These are phyloP conservation scores for Paradendryphiella salina DNA, from an alignment of 2,329 filamentous ascomycete species.

Conservation along the genomic window DNA sequence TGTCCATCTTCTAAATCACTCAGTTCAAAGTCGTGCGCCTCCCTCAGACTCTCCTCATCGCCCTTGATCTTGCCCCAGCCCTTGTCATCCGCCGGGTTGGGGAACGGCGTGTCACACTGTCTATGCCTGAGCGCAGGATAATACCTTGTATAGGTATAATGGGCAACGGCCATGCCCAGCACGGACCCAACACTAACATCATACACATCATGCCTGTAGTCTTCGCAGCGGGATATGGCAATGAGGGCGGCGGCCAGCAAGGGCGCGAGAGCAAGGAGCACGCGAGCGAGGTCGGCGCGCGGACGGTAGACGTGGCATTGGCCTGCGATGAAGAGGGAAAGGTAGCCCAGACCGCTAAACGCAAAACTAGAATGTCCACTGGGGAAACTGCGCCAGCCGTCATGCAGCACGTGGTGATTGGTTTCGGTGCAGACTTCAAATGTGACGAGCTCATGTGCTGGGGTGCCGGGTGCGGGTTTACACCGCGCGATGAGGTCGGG, in stretches of 20 bases:
- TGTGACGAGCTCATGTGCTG: conserved; percentile 59
- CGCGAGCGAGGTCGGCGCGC: conserved; percentile 59
- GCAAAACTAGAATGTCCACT: conserved; percentile 79
- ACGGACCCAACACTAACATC: conserved; percentile 62
- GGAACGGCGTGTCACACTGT: conserved; percentile 58
- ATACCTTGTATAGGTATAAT: conserved; percentile 63
- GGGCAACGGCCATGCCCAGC: conserved; percentile 59
- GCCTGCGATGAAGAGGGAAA: conserved; percentile 70
- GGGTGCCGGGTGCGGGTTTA: conserved; percentile 65
- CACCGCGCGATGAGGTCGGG: conserved; percentile 90
- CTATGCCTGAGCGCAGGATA: conserved; percentile 58
- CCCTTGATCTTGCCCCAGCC: conserved; percentile 49
- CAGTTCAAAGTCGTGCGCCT: conserved; percentile 42
- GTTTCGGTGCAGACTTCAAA: conserved; percentile 74
- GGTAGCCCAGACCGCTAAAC: conserved; percentile 76
- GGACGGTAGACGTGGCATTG: conserved; percentile 64
- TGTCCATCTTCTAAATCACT: conserved; percentile 41
- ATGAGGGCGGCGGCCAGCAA: conserved; percentile 62
- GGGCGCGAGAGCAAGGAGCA: conserved; percentile 59
- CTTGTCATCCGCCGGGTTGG: conserved; percentile 43
- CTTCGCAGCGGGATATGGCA: conserved; percentile 64
- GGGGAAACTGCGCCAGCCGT: conserved; percentile 83
- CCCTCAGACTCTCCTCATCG: conserved; percentile 49
- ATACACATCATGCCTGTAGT: conserved; percentile 67
- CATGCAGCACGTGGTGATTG: conserved; percentile 69